Evolutionary conservation across 768 basidiomycete species (phyloP), one percentile per base, ranked within the genome.

Genomic region (Daedalea quercina): DNA sequence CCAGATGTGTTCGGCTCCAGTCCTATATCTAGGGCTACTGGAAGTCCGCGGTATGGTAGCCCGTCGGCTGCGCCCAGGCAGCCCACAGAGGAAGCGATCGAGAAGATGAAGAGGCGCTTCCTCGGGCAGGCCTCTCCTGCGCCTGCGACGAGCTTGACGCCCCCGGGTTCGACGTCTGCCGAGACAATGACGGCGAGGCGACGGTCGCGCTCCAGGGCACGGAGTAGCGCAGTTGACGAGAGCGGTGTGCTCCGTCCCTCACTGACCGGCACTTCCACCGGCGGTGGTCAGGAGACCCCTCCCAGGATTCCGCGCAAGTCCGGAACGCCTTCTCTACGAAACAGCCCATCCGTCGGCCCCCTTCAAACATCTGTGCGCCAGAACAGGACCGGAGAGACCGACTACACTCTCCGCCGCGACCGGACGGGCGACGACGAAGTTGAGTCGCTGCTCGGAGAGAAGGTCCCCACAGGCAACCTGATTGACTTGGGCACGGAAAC

Each of bases 101-200:
- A 83, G 62, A 78, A 82, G 59, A 81, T 85, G 79, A 86, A 84
- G 66, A 73, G 68, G 58, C 70, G 81, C 37, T 77, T 84, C 57
- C 64, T 81, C 49, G 64, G 63, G 45, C 70, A 67, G 57, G 58
- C 56, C 2, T 65, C 70, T 13, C 60, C 63, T 12, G 53, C 49
- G 25, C 57, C 60, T 15, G 52, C 62, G 47, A 51, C 58, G 9
- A 22, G 43, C 3, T 42, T 11, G 15, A 8, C 37, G 19, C 6
- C 60, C 50, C 47, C 50, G 35, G 58, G 51, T 61, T 57, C 48
- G 22, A 22, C 52, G 1, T 31, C 58, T 1, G 57, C 60, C 9
- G 17, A 44, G 3, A 53, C 57, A 0, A 63, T 53, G 3, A 63
- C 61, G 2, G 56, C 61, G 23, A 58, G 55, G 13, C 51, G 58